Evolutionary conservation across 805 yeast genomes (phyloP).

Genomic region (Candida hispaniensis): DNA sequence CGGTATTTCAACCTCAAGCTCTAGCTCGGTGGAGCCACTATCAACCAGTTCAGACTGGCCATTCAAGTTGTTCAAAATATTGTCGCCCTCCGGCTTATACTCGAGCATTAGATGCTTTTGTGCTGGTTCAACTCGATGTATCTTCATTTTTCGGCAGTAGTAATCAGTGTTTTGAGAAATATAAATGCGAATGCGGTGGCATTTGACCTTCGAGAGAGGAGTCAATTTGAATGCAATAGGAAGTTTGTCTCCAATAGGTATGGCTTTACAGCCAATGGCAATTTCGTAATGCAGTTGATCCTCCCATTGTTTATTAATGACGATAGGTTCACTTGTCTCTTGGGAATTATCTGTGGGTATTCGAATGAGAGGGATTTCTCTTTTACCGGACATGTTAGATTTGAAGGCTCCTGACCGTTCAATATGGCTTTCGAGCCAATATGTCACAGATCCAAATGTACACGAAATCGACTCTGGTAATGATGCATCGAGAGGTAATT

Average conservation of each 20-base stretch:
- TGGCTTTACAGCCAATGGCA: constrained; percentile 78
- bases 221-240: constrained; percentile 78
- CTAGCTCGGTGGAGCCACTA: constrained; percentile 37
- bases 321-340: constrained; percentile 89
- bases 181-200: constrained; percentile 78
- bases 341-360: constrained; percentile 66
- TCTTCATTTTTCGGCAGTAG: constrained; percentile 73
- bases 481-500: constrained; percentile 71
- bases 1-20: constrained; percentile 79
- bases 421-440: constrained; percentile 56
- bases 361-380: constrained; percentile 59
- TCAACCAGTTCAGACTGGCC: constrained; percentile 8
- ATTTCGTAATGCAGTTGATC: constrained; percentile 83
- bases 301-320: constrained; percentile 88
- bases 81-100: constrained; percentile 32
- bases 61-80: constrained; percentile 4
- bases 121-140: constrained; percentile 85
- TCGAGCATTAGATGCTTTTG: constrained; percentile 73
- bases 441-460: constrained; percentile 71
- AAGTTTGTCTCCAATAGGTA: constrained; percentile 69
- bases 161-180: constrained; percentile 86
- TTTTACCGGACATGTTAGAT: constrained; percentile 52
- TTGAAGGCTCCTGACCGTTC: constrained; percentile 82
- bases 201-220: constrained; percentile 76
- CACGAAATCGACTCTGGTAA: constrained; percentile 72